Evolutionary conservation across 1,284 basidiomycete species (phyloP).

Genomic region (Cystobasidium pallidum): DNA sequence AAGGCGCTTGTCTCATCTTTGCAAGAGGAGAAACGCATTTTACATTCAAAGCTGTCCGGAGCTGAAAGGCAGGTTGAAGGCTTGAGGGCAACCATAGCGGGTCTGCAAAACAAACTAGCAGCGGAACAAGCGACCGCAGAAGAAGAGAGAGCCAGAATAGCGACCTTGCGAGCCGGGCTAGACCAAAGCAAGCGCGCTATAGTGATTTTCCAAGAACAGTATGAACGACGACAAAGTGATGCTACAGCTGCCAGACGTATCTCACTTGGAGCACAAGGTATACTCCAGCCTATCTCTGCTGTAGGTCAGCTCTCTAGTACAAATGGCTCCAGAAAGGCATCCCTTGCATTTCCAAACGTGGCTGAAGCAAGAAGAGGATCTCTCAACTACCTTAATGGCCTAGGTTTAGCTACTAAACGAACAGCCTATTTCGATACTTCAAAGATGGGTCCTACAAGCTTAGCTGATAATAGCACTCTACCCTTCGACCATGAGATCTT

Average conservation of each 20-base stretch:
- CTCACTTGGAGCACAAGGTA: slow-evolving; percentile 23
- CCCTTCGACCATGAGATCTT: slow-evolving; percentile 1
- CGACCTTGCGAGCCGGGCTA: slow-evolving; percentile 78
- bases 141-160: slow-evolving; percentile 79
- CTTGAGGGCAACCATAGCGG: slow-evolving; percentile 12
- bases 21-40: slow-evolving; percentile 45
- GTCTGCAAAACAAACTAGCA: slow-evolving; percentile 43
- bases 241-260: slow-evolving; percentile 31
- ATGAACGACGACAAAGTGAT: slow-evolving; percentile 16
- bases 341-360: slow-evolving; percentile 19
- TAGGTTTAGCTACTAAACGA: slow-evolving; percentile 35
- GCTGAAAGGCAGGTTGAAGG: slow-evolving; percentile 46
- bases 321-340: slow-evolving; percentile 2
- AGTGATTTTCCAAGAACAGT: slow-evolving; percentile 73
- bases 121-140: slow-evolving; percentile 64
- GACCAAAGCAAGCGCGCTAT: slow-evolving; percentile 86
- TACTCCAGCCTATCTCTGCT: background rate
- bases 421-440: slow-evolving; percentile 38
- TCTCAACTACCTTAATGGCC: slow-evolving; percentile 38
- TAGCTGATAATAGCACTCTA: slow-evolving; percentile 8
- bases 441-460: slow-evolving; percentile 4
- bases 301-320: background rate
- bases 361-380: slow-evolving; percentile 37
- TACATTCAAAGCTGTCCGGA: slow-evolving; percentile 41
- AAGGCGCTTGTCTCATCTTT: slow-evolving; percentile 5